Evolutionary conservation across 129 eudicot species (phyloP), one percentile per base, ranked within the genome.

Genomic region (Centella asiatica): DNA sequence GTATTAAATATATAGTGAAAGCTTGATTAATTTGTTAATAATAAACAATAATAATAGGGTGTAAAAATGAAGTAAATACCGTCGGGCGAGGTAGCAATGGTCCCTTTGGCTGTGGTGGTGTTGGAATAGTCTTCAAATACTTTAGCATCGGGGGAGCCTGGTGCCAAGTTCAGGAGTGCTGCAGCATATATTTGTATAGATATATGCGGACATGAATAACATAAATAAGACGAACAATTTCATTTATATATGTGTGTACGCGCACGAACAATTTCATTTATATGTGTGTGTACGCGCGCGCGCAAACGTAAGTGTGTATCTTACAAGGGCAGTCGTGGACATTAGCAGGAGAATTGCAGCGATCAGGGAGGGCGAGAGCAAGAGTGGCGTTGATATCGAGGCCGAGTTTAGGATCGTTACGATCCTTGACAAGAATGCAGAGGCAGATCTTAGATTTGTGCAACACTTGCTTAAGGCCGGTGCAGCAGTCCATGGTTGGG

Each of bases 361-460:
- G 10, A 22, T 26, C 53, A 1, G 94, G 96, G 22, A 88, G 79
- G 57, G 84, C 69, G 33, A 88, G 44, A 0, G 94, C 96, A 22
- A 84, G 77, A 19, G 87, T 79, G 19, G 76, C 84, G 50, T 88
- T 82, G 71, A 88, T 60, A 58, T 84, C 79, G 14, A 84, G 52
- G 10, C 93, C 88, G 14, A 84, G 84, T 27, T 60, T 57, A 2
- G 89, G 89, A 39, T 84, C 86, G 58, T 88, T 51, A 1, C 83
- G 76, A 44, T 88, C 89, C 78, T 77, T 88, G 37, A 81, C 31
- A 62, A 88, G 58, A n/a, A 87, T 51, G 62, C 95, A 87, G 4
- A 87, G 66, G 55, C 95, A 87, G 7, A 76, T 56, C 65, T 32
- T 64, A 62, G 73, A 84, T 12, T 70, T 73, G 4, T 72, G 57